Evolutionary conservation across 768 basidiomycete genomes (phyloP).

Genomic region (Clavaria fumosa): DNA sequence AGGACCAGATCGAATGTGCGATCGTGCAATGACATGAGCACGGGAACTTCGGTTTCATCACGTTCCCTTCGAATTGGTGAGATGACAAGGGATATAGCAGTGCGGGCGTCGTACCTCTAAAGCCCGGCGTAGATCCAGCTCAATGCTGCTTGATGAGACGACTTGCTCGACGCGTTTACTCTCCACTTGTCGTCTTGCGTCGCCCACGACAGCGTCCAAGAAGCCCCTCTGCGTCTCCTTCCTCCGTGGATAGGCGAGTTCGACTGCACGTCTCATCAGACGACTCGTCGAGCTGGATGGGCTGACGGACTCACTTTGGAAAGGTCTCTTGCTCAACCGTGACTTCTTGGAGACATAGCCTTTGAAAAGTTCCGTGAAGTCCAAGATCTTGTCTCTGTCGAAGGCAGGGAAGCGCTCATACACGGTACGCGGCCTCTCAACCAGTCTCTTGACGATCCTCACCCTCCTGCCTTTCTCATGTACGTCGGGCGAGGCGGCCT

Average conservation of each 20-base stretch:
- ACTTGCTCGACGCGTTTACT: conserved; percentile 64
- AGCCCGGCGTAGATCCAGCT: conserved; percentile 58
- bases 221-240: conserved; percentile 51
- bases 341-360: conserved; percentile 62
- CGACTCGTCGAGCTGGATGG: conserved; percentile 4
- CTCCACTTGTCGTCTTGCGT: conserved; percentile 62
- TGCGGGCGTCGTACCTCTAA: conserved; percentile 36
- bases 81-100: neutral
- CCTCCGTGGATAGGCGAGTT: conserved; percentile 62
- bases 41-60: conserved; percentile 42
- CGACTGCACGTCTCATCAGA: conserved; percentile 30
- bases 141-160: conserved; percentile 64
- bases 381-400: conserved; percentile 54
- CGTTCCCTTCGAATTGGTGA: conserved; percentile 33
- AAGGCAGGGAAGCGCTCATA: conserved; percentile 81
- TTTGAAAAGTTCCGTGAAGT: conserved; percentile 83
- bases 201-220: conserved; percentile 65
- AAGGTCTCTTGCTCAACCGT: conserved; percentile 53
- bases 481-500: conserved; percentile 35
- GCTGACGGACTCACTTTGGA: conserved; percentile 37
- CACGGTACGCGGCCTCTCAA: conserved; percentile 72
- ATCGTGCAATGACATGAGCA: conserved; percentile 58
- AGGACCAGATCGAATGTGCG: conserved; percentile 73
- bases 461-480: conserved; percentile 40
- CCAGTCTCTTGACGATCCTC: conserved; percentile 46